Conservation (phyloP, 495 filamentous ascomycete species). For the Neurospora pannonica region DNA sequence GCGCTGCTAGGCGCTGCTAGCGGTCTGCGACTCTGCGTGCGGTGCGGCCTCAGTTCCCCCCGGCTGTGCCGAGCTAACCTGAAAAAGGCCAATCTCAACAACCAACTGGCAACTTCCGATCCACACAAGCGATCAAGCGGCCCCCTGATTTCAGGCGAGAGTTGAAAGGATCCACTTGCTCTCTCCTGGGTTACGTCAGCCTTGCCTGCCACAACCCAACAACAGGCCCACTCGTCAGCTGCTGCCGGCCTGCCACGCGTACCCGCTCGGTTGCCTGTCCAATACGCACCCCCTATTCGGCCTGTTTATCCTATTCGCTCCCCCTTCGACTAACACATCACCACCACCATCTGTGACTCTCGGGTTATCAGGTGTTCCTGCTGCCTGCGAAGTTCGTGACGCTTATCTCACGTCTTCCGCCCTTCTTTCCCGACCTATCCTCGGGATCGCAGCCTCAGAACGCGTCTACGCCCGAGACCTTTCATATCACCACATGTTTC, state of each 20-base stretch:
- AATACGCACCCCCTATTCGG: slow-evolving; percentile 9
- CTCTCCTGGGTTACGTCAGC: slow-evolving; percentile 15
- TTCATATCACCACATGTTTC: slow-evolving; percentile 34
- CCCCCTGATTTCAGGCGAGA: background rate
- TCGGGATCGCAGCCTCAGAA: background rate
- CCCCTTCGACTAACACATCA: background rate
- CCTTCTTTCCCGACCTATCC: background rate
- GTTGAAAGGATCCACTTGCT: background rate
- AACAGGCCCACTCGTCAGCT: background rate
- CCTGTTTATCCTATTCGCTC: slow-evolving; percentile 11
- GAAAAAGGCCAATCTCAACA: background rate
- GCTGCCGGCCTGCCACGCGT: background rate
- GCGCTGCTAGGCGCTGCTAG: background rate
- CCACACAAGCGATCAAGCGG: background rate
- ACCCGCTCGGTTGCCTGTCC: background rate
- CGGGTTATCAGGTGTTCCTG: background rate
- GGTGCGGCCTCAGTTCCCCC: background rate
- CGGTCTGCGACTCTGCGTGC: background rate
- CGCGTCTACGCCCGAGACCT: background rate
- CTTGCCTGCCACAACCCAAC: background rate
- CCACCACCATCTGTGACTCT: background rate
- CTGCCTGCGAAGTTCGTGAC: background rate
- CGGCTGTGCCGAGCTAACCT: background rate
- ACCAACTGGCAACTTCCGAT: background rate
- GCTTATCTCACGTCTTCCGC: background rate